Evolutionary conservation across 495 filamentous ascomycete genomes (phyloP), one percentile per base, ranked within the genome.

Genomic region (Amphirosellinia nigrospora): DNA sequence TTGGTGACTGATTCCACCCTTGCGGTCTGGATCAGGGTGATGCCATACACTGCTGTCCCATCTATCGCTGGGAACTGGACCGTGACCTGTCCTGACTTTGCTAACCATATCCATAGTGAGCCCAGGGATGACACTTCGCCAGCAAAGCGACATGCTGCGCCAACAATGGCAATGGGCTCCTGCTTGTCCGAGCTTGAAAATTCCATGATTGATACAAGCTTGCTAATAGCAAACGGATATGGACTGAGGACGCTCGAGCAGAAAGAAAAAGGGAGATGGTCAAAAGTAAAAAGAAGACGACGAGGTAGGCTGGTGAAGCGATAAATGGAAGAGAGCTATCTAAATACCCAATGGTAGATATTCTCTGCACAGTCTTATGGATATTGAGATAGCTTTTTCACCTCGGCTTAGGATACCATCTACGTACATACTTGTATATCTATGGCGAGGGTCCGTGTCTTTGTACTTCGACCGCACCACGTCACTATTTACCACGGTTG

Each of bases 31-130:
- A 69, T 81, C 78, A 10, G 88, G 90, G 71, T 94, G 91, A 38
- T 87, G 86, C 64, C 91, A 88, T 11, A 90, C 89, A 72, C 90
- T 87, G 13, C 72, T 68, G 65, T 77, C 79, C 82, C 92, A 95
- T 26, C 92, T 88, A 68, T 92, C 89, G 9, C 82, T 70, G 0
- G 92, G 92, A 32, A 91, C 75, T 39, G 73, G 64, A 13, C 69
- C 73, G 76, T 78, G 79, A 10, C 73, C 80, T 32, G 69, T 73
- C 19, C 72, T 45, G 41, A 68, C 68, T 5, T 73, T 74, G 58
- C 73, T 70, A 4, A 85, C 74, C 75, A 85, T 75, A 0, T 83
- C 73, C 82, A 86, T 15, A 86, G 80, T 10, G 81, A 76, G 16
- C 71, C 71, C 3, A 77, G 73, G 16, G 70, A 75, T 2, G 76